These are phyloP conservation scores for Polymyxa betae DNA, from an alignment of 208 protist genomes.

Conservation along the genomic window DNA sequence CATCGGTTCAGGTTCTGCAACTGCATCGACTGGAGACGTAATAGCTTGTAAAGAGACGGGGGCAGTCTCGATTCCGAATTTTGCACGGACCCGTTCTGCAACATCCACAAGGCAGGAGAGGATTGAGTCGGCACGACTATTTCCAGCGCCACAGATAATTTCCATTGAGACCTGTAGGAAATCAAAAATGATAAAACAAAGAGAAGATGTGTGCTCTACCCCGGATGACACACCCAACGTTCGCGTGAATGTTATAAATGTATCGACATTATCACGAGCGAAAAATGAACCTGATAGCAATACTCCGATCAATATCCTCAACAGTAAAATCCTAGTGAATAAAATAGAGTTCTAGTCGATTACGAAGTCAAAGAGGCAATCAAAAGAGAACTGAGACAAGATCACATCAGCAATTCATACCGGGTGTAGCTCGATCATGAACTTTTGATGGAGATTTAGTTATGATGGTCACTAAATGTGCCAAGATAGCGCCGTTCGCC, in stretches of 20 bases:
- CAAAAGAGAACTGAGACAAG: background rate
- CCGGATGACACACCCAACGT: background rate
- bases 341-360: too few species aligned
- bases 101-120: background rate
- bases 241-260: background rate
- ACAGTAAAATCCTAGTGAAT: too few species aligned
- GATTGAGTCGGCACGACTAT: background rate
- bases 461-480: background rate
- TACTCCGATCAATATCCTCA: too few species aligned
- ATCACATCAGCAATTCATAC: background rate
- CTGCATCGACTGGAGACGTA: background rate
- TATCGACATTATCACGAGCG: conserved; percentile 21
- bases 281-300: conserved; percentile 32
- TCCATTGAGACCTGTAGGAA: background rate
- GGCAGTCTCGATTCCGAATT: background rate
- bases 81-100: background rate
- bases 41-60: background rate
- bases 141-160: background rate
- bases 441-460: background rate
- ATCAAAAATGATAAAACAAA: background rate
- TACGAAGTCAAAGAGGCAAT: too few species aligned
- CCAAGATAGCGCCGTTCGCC: background rate
- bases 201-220: background rate
- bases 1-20: background rate
- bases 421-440: background rate